These are phyloP conservation scores for Fusarium foetens DNA, from an alignment of 2,329 filamentous ascomycete genomes.

Conservation along the genomic window DNA sequence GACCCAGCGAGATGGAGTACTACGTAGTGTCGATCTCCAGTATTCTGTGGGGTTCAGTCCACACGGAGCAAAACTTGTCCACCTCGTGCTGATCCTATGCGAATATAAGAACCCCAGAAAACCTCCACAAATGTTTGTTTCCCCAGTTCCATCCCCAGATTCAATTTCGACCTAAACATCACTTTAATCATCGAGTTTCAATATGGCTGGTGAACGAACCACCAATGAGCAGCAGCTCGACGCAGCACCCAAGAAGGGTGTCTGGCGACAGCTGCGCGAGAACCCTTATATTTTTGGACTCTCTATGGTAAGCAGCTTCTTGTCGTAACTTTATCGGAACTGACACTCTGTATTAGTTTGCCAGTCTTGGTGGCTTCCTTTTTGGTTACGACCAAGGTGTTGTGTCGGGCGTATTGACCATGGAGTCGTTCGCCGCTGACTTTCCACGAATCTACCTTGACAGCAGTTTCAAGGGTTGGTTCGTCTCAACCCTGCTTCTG, in stretches of 20 bases:
- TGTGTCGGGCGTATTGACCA: conserved; percentile 51
- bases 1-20: not conserved
- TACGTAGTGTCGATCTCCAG: not conserved
- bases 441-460: conserved; percentile 51
- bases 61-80: not conserved
- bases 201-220: not conserved
- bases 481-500: conserved; percentile 61
- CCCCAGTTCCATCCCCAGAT: not conserved
- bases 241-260: not conserved
- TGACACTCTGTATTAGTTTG: conserved; percentile 25
- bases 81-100: not conserved
- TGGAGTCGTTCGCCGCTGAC: conserved; percentile 47
- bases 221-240: not conserved
- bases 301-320: not conserved
- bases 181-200: not conserved
- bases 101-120: not conserved
- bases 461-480: conserved; percentile 52
- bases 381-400: conserved; percentile 55
- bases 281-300: not conserved
- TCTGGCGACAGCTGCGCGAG: not conserved
- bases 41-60: not conserved
- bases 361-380: conserved; percentile 53
- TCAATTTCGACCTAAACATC: too few species aligned
- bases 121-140: not conserved
- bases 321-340: rapidly evolving